A percentile compares a stretch with the other conserved stretches of the same genome.
Evolutionary conservation across 345 rosid genomes (phyloP).

Genomic region (Eucalyptus coolabah): DNA sequence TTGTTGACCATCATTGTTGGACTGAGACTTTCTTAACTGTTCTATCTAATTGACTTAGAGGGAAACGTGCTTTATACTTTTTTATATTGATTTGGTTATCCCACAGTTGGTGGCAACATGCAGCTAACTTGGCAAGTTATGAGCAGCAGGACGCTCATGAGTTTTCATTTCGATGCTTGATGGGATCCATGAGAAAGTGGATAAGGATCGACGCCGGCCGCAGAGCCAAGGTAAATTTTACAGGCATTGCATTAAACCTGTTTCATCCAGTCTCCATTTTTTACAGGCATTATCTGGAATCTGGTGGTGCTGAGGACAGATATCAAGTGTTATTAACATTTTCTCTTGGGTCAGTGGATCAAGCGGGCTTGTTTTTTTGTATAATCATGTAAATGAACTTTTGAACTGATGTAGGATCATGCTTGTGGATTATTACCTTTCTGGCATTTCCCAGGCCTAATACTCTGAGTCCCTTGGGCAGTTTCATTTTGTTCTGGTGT

Average conservation of each 20-base stretch:
- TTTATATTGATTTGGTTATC: conserved; percentile 4
- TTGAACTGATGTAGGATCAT: not conserved
- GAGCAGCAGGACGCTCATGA: conserved; percentile 99
- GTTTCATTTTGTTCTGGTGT: not conserved
- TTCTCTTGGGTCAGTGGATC: not conserved
- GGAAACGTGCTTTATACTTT: not conserved
- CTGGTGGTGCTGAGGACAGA: not conserved
- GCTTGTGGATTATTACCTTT: not conserved
- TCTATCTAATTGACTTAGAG: not conserved
- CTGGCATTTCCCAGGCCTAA: not conserved
- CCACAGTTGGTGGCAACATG: conserved; percentile 96
- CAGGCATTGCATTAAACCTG: not conserved
- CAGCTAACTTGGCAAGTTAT: conserved; percentile 69
- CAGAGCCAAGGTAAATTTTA: not conserved
- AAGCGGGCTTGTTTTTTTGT: not conserved
- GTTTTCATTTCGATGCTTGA: conserved; percentile 85
- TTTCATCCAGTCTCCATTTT: not conserved
- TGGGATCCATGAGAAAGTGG: conserved; percentile 79
- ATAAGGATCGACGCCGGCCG: conserved; percentile 17
- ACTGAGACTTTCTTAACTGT: not conserved
- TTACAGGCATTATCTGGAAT: not conserved
- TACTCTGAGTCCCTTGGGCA: not conserved
- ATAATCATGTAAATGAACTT: not conserved
- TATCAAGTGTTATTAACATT: not conserved
- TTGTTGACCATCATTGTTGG: not conserved